Conservation (phyloP, 1,284 basidiomycete genomes). For the Rhizoctonia solani region DNA sequence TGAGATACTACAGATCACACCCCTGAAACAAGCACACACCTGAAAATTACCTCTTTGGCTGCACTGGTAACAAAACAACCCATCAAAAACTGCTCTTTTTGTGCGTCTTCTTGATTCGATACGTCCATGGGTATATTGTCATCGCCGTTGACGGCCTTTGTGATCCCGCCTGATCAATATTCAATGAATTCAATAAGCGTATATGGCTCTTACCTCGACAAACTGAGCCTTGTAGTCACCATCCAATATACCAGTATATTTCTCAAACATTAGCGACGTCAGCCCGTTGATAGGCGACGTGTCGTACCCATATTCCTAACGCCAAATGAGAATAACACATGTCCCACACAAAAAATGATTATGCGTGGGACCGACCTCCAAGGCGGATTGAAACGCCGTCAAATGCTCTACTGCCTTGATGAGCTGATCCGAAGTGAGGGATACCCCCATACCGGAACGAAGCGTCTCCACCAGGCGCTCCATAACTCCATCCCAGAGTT, state of each 20-base stretch:
- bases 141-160: slow-evolving; percentile 83
- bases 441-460: slow-evolving; percentile 65
- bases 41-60: slow-evolving; percentile 21
- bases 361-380: slow-evolving; percentile 73
- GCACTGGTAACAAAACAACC: slow-evolving; percentile 27
- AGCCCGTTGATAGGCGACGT: slow-evolving; percentile 83
- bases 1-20: too few species aligned
- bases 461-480: slow-evolving; percentile 77
- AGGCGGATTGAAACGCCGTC: slow-evolving; percentile 45
- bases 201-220: slow-evolving; percentile 60
- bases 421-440: slow-evolving; percentile 6
- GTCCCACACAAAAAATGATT: neutral
- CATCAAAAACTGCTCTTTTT: slow-evolving; percentile 22
- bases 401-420: slow-evolving; percentile 21
- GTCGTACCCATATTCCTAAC: slow-evolving; percentile 83
- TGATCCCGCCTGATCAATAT: too few species aligned
- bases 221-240: slow-evolving; percentile 82
- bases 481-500: slow-evolving; percentile 93
- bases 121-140: slow-evolving; percentile 92
- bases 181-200: neutral
- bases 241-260: slow-evolving; percentile 84
- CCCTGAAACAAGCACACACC: slow-evolving; percentile 84
- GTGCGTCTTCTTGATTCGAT: slow-evolving; percentile 54
- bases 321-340: neutral
- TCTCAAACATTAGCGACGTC: slow-evolving; percentile 86